Evolutionary conservation across 305 asterid genomes (phyloP).

Genomic region (Fraxinus dipetala): DNA sequence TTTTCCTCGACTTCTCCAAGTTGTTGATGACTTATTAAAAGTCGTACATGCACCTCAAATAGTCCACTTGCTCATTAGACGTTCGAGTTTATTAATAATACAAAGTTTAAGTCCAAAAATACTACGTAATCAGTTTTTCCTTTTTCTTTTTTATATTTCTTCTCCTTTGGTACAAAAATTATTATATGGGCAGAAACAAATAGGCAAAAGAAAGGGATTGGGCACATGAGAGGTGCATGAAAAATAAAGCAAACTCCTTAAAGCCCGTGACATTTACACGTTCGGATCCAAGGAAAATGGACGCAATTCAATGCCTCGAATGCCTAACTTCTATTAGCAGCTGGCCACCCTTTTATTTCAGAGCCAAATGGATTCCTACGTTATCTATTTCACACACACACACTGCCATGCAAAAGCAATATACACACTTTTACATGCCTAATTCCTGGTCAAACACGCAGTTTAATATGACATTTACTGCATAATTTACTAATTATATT

Average conservation of each 20-base stretch:
- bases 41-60: not conserved
- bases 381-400: constrained; percentile 8
- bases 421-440: not conserved
- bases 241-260: constrained; percentile 44
- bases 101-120: not conserved
- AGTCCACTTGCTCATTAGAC: not conserved
- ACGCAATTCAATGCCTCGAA: constrained; percentile 41
- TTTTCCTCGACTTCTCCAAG: constrained; percentile 3
- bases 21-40: not conserved
- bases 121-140: not conserved
- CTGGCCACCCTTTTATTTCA: constrained; percentile 22
- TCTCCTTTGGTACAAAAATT: not conserved
- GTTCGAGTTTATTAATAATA: not conserved
- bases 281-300: constrained; percentile 43
- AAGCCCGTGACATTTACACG: constrained; percentile 51
- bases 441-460: constrained; percentile 50
- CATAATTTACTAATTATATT: constrained; percentile 10
- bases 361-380: constrained; percentile 42
- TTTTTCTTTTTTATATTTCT: not conserved
- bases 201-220: not conserved
- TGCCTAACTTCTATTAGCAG: not conserved
- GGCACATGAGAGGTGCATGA: constrained; percentile 45
- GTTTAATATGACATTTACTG: constrained; percentile 22
- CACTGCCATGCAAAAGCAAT: not conserved
- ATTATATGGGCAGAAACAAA: not conserved